Base-by-base conservation (phyloP, 345 rosid genomes). In the Corchorus olitorius region DNA sequence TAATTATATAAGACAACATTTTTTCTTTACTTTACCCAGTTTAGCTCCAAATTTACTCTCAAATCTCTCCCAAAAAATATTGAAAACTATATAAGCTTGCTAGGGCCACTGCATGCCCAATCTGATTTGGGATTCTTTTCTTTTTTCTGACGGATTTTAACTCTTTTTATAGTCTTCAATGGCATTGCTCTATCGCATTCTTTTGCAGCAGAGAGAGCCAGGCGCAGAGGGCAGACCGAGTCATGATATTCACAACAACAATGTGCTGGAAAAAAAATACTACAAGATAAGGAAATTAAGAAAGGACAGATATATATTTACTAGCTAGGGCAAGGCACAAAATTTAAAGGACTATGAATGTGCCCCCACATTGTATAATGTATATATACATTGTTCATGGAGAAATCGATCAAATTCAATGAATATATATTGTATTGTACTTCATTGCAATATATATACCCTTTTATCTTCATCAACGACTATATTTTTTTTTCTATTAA, bases 1-100 rank as follows among this genome's bases (percentile, higher is more conserved):
- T 27, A 69, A 69, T 22, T 27, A 27, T 27, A 27, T 27, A 27
- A 27, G 58, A 69, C 73, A 69, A 67, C 50, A 49, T 46, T 49
- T 20, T 50, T 48, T 22, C 41, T 27, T 0, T 27, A 27, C 27
- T 27, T 27, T 27, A 27, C 27, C 27, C 27, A 27, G 27, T 27
- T 27, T 27, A 27, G 27, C 27, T 27, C 27, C 27, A 27, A 27
- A 27, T 27, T 27, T 27, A 27, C 27, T 27, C 27, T 27, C 27
- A 27, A 27, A 27, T 27, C 27, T 27, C 27, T 1, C 27, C 27
- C 27, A 27, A 27, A 27, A 27, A 27, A 27, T 0, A 27, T 27
- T 27, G 27, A 27, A 27, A 27, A 27, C 27, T 27, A 27, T 27
- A 27, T 27, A 27, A 0, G 27, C 27, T 27, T 39, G 43, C 6